Evolutionary conservation across 768 basidiomycete genomes (phyloP), one percentile per base, ranked within the genome.

Genomic region (Glaciozyma antarctica): DNA sequence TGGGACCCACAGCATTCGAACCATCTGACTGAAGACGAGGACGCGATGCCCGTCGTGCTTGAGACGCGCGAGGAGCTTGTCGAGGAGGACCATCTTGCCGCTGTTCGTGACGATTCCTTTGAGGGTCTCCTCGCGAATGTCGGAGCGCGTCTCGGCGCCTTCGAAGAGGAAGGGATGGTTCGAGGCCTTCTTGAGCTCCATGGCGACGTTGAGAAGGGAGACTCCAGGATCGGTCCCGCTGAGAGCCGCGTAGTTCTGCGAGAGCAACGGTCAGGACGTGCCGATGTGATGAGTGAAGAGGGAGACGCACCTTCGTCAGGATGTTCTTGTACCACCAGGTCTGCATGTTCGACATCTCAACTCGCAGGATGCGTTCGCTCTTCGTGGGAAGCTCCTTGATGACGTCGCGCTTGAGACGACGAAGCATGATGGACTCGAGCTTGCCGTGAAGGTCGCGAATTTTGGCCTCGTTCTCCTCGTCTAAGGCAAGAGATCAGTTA

Each of bases 111-210:
- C 90, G 24, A 99, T 82, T n/a, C 92, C 93, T 73, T 88, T 90
- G 66, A 98, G 82, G 21, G 84, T 85, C 75, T 98, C 94, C 57
- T 95, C 90, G 19, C 80, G 76, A 64, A 80, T 84, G 53, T 81
- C 81, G 5, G 81, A 80, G 59, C 76, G 77, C 5, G 80, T 78
- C 77, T 98, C 95, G 26, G 91, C 95, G 32, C 95, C 95, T 60
- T 99, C 95, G 73, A 98, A 98, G 3, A 99, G 83, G 76, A 87
- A 99, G 1, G 95, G 95, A 73, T 99, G 95, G 74, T 98, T 98
- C 32, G 90, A 74, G n/a, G 71, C 71, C 77, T 99, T 98, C 81
- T 98, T 98, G 58, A 98, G 81, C 76, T 98, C 95, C 93, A 99
- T 95, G 1, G 94, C 94, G 61, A 99, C 94, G 75, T 99, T 99